phyloP scores from a whole-genome alignment of 768 basidiomycete genomes.

The Royoungia palumana region DNA sequence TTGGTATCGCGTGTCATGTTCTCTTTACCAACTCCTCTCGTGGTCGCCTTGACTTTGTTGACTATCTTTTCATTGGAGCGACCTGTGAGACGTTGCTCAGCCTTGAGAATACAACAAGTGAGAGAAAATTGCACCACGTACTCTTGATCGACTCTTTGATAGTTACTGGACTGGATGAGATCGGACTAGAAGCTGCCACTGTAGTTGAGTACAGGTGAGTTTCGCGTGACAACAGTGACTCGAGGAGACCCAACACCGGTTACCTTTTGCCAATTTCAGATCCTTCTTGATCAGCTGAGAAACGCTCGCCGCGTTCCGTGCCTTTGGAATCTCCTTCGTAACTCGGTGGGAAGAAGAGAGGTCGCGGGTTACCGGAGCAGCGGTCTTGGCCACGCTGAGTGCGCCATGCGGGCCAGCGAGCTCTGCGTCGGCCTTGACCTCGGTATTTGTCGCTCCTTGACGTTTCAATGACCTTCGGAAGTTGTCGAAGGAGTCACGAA shows the following conservation, averaged over 20 bases:
- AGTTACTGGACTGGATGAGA: neutral
- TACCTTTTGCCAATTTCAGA: slow-evolving; percentile 7
- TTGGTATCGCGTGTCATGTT: slow-evolving; percentile 5
- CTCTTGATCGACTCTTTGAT: neutral
- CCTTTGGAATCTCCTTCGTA: slow-evolving; percentile 4
- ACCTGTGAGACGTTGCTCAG: neutral
- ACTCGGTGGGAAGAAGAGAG: neutral
- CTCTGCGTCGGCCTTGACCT: slow-evolving; percentile 16
- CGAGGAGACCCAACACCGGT: neutral
- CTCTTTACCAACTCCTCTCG: slow-evolving; percentile 14
- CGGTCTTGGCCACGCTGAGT: slow-evolving; percentile 8
- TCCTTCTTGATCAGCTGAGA: slow-evolving; percentile 1
- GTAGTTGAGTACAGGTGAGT: neutral
- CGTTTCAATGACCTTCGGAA: slow-evolving; percentile 6
- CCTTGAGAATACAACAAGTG: neutral
- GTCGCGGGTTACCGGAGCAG: neutral
- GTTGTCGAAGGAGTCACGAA: slow-evolving; percentile 4
- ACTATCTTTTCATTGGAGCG: neutral
- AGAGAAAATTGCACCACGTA: neutral
- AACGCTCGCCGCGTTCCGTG: neutral
- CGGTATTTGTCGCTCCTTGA: slow-evolving; percentile 13
- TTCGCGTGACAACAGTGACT: neutral
- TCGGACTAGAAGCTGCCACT: neutral
- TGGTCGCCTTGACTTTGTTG: neutral
- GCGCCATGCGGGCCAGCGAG: slow-evolving; percentile 8